These are phyloP conservation scores for Penicillium sp. DNA, from an alignment of 2,329 filamentous ascomycete species.

Conservation along the genomic window DNA sequence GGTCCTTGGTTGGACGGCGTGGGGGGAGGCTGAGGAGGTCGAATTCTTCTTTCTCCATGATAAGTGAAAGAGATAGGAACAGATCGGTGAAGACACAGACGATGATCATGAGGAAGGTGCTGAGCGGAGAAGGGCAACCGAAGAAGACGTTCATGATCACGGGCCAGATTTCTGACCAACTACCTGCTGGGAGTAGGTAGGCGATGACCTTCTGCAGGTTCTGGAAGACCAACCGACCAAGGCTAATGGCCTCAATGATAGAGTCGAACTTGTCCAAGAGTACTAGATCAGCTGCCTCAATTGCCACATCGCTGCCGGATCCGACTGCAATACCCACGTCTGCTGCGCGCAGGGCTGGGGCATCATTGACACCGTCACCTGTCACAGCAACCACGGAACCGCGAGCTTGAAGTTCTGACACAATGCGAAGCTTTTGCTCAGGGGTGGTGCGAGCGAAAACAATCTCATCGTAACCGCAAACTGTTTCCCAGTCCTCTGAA, in stretches of 20 bases:
- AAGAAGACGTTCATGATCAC: slow-evolving; percentile 57
- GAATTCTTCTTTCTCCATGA: slow-evolving; percentile 58
- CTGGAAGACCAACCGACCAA: slow-evolving; percentile 36
- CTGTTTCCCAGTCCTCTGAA: slow-evolving; percentile 65
- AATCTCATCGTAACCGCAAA: slow-evolving; percentile 57
- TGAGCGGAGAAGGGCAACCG: slow-evolving; percentile 52
- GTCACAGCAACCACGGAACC: slow-evolving; percentile 44
- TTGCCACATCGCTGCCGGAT: slow-evolving; percentile 42
- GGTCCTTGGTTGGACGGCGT: slow-evolving; percentile 51
- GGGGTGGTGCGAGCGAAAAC: slow-evolving; percentile 46
- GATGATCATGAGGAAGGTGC: slow-evolving; percentile 58
- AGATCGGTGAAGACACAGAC: slow-evolving; percentile 58
- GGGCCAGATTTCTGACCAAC: slow-evolving; percentile 58
- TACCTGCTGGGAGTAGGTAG: slow-evolving; percentile 52
- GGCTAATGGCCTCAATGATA: slow-evolving; percentile 34
- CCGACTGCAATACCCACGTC: slow-evolving; percentile 38
- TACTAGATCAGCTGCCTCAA: slow-evolving; percentile 42
- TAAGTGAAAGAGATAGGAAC: slow-evolving; percentile 51
- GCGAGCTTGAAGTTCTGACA: slow-evolving; percentile 40
- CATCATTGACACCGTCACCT: slow-evolving; percentile 39
- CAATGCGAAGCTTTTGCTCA: slow-evolving; percentile 45
- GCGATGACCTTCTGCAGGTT: slow-evolving; percentile 40
- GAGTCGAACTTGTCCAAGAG: slow-evolving; percentile 37
- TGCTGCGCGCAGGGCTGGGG: slow-evolving; percentile 34
- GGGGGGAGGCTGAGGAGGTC: slow-evolving; percentile 53